Conservation (phyloP, 2,329 filamentous ascomycete genomes). For the Botrytis porri region DNA sequence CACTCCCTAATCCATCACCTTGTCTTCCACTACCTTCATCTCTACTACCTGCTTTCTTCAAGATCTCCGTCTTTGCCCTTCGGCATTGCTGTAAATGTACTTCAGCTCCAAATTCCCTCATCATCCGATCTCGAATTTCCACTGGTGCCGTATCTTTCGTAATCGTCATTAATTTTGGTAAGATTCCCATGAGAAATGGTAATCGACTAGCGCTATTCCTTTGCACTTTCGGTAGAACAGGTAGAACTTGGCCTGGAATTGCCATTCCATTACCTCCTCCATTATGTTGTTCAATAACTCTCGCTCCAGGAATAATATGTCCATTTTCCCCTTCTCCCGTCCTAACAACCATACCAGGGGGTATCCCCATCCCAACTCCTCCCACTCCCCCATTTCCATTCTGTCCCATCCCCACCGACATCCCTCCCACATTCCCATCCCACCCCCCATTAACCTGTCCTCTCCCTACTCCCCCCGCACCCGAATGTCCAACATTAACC, state of each 20-base stretch:
- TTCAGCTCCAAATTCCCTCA: conserved; percentile 39
- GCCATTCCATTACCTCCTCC: conserved; percentile 32
- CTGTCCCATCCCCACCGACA: background rate
- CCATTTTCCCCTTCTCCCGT: conserved; percentile 17
- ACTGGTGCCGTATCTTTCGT: conserved; percentile 57
- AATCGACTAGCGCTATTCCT: conserved; percentile 40
- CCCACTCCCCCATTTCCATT: conserved; percentile 20
- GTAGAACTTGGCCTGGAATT: conserved; percentile 22
- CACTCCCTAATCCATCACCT: conserved; percentile 1
- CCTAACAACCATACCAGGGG: background rate
- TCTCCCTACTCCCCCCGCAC: conserved; percentile 7
- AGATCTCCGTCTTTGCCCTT: conserved; percentile 37
- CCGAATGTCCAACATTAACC: conserved; percentile 11
- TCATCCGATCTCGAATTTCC: conserved; percentile 56
- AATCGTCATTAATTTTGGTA: conserved; percentile 58
- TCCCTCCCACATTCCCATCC: conserved; percentile 7
- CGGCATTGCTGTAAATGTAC: conserved; percentile 38
- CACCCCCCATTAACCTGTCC: conserved; percentile 12
- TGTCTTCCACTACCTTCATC: conserved; percentile 14
- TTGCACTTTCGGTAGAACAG: conserved; percentile 37
- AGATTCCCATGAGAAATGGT: conserved; percentile 57
- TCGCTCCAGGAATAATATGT: conserved; percentile 14
- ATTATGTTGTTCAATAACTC: conserved; percentile 35
- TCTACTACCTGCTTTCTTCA: conserved; percentile 31
- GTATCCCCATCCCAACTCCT: conserved; percentile 10